Evolutionary conservation across 257 asterid species (phyloP).

Genomic region (Apocynum venetum): DNA sequence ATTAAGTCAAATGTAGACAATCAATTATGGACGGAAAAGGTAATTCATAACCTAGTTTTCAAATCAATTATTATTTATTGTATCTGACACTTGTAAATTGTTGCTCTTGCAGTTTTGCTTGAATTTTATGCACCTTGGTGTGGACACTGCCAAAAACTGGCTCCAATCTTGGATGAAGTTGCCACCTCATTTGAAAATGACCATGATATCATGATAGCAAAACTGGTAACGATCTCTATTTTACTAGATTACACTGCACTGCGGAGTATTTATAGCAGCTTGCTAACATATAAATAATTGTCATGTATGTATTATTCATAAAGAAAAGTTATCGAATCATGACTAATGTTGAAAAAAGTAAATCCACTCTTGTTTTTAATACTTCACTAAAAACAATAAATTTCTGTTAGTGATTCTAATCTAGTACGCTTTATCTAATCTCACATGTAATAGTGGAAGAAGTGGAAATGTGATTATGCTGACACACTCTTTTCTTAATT

Average conservation of each 20-base stretch:
- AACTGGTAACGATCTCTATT: constrained; percentile 41
- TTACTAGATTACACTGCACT: neutral
- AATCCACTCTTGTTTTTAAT: neutral
- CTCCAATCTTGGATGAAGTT: constrained; percentile 84
- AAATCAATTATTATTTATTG: neutral
- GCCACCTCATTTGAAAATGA: constrained; percentile 56
- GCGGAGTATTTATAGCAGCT: neutral
- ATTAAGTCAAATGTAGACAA: too few relatives aligned
- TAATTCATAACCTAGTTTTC: neutral
- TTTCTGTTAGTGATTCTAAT: neutral
- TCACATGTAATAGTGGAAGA: neutral
- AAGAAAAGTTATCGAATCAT: neutral
- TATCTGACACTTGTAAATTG: neutral
- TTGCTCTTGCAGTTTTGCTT: constrained; percentile 44
- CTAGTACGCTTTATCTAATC: neutral
- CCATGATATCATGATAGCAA: constrained; percentile 61
- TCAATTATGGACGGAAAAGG: too few relatives aligned
- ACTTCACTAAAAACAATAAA: neutral
- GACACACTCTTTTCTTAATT: too few relatives aligned
- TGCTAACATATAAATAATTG: neutral
- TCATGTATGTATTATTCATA: neutral
- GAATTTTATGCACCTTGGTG: constrained; percentile 93
- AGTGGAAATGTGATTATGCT: neutral
- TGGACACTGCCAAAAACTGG: constrained; percentile 77
- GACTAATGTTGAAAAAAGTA: neutral